Percentiles rank a stretch among this genome's conserved stretches.
Conservation (phyloP, 164 flowering plant genomes). For the Vitis vinifera region ASM3070453v1 NC_081817.1:1264501-1265000, state of each 20-base stretch:
- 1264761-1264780: conserved; percentile 25
- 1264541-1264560: no score
- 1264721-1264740: conserved; percentile 70
- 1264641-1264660: conserved; percentile 25
- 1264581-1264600: conserved; percentile 2
- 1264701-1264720: conserved; percentile 82
- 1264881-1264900: no score
- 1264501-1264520: no score
- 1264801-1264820: not conserved
- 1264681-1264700: conserved; percentile 42
- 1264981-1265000: no score
- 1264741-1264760: conserved; percentile 36
- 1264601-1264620: conserved; percentile 15
- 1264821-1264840: not conserved
- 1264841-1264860: no score
- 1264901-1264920: no score
- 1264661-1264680: conserved; percentile 41
- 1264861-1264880: no score
- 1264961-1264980: no score
- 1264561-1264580: not conserved
- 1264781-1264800: not conserved
- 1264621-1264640: conserved; percentile 20
- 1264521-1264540: no score
- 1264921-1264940: no score
- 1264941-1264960: no score